Conservation (phyloP, 495 filamentous ascomycete genomes). For the Trichoderma reesei region DNA sequence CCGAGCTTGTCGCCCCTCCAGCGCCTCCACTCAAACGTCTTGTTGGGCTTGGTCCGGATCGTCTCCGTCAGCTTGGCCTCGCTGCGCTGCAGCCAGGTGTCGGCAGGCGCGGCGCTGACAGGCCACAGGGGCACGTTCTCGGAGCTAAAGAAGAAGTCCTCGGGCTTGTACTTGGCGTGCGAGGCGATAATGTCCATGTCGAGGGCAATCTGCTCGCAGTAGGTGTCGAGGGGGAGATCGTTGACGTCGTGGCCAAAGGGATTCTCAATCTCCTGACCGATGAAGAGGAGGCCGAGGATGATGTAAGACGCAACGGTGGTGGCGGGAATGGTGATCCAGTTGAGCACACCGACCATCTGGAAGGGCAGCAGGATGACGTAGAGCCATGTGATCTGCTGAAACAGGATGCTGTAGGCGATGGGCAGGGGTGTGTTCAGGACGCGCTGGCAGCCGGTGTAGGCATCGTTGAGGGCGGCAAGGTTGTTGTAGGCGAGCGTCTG, state of each 20-base stretch:
- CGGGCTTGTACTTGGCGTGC: slow-evolving; percentile 41
- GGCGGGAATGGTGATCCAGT: slow-evolving; percentile 77
- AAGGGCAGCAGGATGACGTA: slow-evolving; percentile 79
- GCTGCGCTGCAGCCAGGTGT: slow-evolving; percentile 50
- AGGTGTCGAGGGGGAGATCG: slow-evolving; percentile 70
- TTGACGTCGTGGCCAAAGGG: slow-evolving; percentile 84
- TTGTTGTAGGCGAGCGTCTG: slow-evolving; percentile 42
- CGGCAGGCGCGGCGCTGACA: slow-evolving; percentile 47
- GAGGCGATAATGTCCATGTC: slow-evolving; percentile 69
- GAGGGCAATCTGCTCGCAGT: slow-evolving; percentile 58
- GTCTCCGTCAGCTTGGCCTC: slow-evolving; percentile 36
- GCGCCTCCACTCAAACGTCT: slow-evolving; percentile 21
- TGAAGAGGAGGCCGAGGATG: slow-evolving; percentile 79
- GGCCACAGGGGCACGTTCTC: slow-evolving; percentile 61
- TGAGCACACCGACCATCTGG: slow-evolving; percentile 55
- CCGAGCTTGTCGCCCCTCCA: not conserved
- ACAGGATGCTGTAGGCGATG: slow-evolving; percentile 75
- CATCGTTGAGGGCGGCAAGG: slow-evolving; percentile 57
- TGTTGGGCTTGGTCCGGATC: slow-evolving; percentile 28
- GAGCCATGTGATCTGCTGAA: slow-evolving; percentile 79
- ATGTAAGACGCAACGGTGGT: slow-evolving; percentile 75
- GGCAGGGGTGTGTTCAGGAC: slow-evolving; percentile 79
- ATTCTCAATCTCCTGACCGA: slow-evolving; percentile 81
- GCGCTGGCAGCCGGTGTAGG: slow-evolving; percentile 64
- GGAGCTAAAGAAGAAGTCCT: slow-evolving; percentile 47